Conservation (phyloP, 1,139 yeast species). For the Kodamaea arcana region DNA sequence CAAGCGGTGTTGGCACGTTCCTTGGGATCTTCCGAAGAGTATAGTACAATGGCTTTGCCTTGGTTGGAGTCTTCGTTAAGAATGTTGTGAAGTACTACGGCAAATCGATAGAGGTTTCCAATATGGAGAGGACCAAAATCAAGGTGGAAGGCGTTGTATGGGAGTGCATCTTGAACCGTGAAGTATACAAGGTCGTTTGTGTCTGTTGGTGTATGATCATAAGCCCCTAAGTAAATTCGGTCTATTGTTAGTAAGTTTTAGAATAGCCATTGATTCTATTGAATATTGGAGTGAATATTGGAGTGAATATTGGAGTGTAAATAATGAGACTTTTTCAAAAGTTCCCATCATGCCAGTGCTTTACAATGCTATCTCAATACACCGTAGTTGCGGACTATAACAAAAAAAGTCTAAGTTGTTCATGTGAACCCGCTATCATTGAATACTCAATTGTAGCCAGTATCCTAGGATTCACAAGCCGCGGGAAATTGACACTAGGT, state of each 20-base stretch:
- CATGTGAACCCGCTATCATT: too few species aligned
- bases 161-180: constrained; percentile 87
- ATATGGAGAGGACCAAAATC: constrained; percentile 96
- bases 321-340: neutral
- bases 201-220: constrained; percentile 73
- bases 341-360: neutral
- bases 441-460: too few species aligned
- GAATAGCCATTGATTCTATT: too few species aligned
- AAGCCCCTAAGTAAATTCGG: constrained; percentile 88
- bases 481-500: too few species aligned
- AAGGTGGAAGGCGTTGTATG: constrained; percentile 87
- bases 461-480: too few species aligned
- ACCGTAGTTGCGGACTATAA: too few species aligned
- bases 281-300: neutral
- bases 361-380: too few species aligned
- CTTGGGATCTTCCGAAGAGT: constrained; percentile 76
- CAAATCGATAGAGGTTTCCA: constrained; percentile 90
- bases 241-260: constrained; percentile 40
- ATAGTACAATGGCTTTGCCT: constrained; percentile 86
- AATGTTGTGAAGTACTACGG: constrained; percentile 88
- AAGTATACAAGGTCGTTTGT: constrained; percentile 76
- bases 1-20: constrained; percentile 94
- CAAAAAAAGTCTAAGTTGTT: too few species aligned
- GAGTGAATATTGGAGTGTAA: neutral
- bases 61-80: constrained; percentile 80